A percentile compares a stretch with the other conserved stretches of the same genome.
Conservation (phyloP, 2,329 filamentous ascomycete genomes). For the Rhynchosporium secalis region DNA sequence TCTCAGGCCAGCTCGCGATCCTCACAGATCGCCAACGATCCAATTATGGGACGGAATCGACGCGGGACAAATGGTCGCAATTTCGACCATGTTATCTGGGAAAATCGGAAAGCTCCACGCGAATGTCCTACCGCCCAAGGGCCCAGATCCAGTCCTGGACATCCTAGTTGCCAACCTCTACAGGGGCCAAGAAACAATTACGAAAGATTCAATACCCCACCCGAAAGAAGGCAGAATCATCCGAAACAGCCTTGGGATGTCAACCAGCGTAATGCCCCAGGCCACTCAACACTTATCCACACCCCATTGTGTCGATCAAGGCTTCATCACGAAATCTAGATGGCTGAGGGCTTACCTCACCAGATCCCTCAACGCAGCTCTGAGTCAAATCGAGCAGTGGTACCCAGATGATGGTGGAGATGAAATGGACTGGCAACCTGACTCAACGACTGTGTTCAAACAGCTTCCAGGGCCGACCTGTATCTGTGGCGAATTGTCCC, state of each 20-base stretch:
- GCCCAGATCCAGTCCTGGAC: background rate
- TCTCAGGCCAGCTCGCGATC: background rate
- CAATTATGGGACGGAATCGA: slow-evolving; percentile 13
- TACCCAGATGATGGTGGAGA: slow-evolving; percentile 33
- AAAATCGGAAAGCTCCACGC: background rate
- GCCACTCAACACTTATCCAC: background rate
- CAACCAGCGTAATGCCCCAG: slow-evolving; percentile 1
- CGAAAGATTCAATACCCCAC: background rate
- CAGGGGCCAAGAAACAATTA: background rate
- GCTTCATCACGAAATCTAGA: slow-evolving; percentile 19
- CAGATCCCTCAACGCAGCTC: slow-evolving; percentile 11
- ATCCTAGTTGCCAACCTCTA: background rate
- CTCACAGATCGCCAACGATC: background rate
- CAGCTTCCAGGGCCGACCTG: slow-evolving; percentile 5
- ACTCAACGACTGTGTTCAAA: slow-evolving; percentile 25
- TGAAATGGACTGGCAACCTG: slow-evolving; percentile 35
- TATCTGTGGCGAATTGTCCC: background rate
- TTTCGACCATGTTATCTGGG: background rate
- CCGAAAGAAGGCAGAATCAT: slow-evolving; percentile 7
- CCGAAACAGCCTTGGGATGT: background rate
- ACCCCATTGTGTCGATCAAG: background rate
- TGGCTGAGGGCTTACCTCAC: slow-evolving; percentile 19
- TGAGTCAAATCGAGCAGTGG: slow-evolving; percentile 23
- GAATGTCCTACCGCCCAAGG: background rate
- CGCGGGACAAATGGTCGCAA: background rate